A percentile compares a stretch with the other conserved stretches of the same genome.
Conservation (phyloP, 2,329 filamentous ascomycete species). For the Aspergillus udagawae region DNA sequence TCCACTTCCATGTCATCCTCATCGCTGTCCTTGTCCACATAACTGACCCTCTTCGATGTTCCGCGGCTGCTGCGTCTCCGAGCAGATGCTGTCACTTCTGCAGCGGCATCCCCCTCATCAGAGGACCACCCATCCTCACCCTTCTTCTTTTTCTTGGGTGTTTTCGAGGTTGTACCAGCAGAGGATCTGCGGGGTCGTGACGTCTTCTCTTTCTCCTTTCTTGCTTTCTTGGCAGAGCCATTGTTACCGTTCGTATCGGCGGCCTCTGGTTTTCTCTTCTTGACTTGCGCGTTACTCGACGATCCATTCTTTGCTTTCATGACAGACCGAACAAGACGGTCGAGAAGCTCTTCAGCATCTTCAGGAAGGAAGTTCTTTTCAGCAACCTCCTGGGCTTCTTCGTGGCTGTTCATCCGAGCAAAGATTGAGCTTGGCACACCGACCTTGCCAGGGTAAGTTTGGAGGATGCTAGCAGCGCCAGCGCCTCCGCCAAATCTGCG, state of each 20-base stretch:
- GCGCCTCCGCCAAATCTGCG: slow-evolving; percentile 41
- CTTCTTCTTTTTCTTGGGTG: slow-evolving; percentile 35
- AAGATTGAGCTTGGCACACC: slow-evolving; percentile 78
- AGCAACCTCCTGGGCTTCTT: slow-evolving; percentile 77
- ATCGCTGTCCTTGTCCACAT: slow-evolving; percentile 43
- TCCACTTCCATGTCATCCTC: slow-evolving; percentile 43
- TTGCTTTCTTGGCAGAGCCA: slow-evolving; percentile 27
- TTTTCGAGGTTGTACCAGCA: slow-evolving; percentile 26
- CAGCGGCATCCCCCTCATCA: slow-evolving; percentile 37
- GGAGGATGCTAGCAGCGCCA: slow-evolving; percentile 56
- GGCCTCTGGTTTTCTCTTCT: slow-evolving; percentile 42
- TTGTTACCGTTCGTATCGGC: slow-evolving; percentile 22
- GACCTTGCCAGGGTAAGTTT: slow-evolving; percentile 76
- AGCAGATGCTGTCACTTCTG: slow-evolving; percentile 27
- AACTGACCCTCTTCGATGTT: slow-evolving; percentile 35
- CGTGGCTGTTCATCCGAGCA: slow-evolving; percentile 67
- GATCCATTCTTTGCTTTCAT: slow-evolving; percentile 57
- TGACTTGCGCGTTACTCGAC: slow-evolving; percentile 22
- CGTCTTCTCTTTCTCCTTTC: slow-evolving; percentile 28
- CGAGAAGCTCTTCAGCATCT: slow-evolving; percentile 69
- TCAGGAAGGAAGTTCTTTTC: slow-evolving; percentile 80
- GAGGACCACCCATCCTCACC: slow-evolving; percentile 39
- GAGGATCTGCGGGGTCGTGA: slow-evolving; percentile 33
- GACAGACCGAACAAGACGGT: slow-evolving; percentile 66
- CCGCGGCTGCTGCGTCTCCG: slow-evolving; percentile 40